Evolutionary conservation across 306 rosid species (phyloP).

Genomic region (Prunus campanulata): DNA sequence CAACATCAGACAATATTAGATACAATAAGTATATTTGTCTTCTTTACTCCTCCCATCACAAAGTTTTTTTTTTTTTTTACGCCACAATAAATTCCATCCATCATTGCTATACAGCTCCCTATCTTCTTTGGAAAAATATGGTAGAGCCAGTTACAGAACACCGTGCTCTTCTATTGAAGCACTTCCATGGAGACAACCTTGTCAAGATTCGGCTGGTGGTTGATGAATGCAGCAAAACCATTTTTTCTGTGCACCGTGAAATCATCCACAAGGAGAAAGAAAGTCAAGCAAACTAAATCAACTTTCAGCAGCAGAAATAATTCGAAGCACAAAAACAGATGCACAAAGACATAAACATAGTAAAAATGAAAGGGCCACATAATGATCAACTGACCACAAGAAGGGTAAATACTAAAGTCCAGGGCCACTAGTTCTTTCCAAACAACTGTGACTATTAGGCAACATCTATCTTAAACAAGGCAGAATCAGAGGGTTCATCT

Average conservation of each 20-base stretch:
- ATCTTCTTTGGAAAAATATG: constrained; percentile 52
- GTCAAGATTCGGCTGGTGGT: constrained; percentile 69
- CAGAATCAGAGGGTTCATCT: neutral
- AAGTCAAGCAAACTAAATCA: neutral
- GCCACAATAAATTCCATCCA: constrained; percentile 49
- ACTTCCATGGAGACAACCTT: constrained; percentile 27
- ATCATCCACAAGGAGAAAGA: constrained; percentile 21
- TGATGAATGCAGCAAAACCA: constrained; percentile 95
- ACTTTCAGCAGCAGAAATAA: neutral
- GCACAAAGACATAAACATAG: no score
- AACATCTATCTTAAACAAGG: neutral
- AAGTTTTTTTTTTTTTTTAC: constrained; percentile 32
- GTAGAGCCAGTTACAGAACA: constrained; percentile 57
- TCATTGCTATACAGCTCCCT: constrained; percentile 60
- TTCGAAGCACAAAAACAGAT: neutral
- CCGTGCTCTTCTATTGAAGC: constrained; percentile 49
- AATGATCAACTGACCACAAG: constrained; percentile 1
- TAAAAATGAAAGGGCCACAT: neutral
- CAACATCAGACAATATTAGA: constrained; percentile 44
- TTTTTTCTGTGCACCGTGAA: constrained; percentile 71
- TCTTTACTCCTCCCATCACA: constrained; percentile 61
- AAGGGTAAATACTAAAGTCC: neutral
- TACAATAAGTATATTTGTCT: constrained; percentile 53
- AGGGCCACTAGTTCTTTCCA: neutral
- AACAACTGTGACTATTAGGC: neutral